A percentile compares a stretch with the other conserved stretches of the same genome.
phyloP scores from a whole-genome alignment of 495 filamentous ascomycete genomes.

The Chlorociboria aeruginascens region DNA sequence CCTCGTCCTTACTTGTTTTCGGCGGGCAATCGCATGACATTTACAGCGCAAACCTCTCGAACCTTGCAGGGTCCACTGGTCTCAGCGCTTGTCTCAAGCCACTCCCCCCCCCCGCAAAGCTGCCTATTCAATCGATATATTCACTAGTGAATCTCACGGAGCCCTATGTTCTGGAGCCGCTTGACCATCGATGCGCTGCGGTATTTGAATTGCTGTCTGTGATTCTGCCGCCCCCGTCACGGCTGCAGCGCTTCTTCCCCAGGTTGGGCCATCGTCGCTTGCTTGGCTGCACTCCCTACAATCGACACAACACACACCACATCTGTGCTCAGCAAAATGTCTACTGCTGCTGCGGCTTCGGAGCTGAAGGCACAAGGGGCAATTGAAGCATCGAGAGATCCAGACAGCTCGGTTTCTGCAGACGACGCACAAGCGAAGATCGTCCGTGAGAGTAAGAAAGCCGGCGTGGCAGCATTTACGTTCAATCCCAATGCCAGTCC shows the following conservation, averaged over 20 bases:
- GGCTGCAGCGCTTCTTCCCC: neutral
- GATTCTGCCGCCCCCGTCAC: no score
- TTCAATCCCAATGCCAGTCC: constrained; percentile 81
- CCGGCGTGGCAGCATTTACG: constrained; percentile 65
- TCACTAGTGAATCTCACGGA: neutral
- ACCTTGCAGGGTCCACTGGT: no score
- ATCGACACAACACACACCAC: constrained; percentile 9
- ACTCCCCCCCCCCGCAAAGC: neutral
- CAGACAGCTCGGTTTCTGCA: constrained; percentile 52
- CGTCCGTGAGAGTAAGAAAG: constrained; percentile 61
- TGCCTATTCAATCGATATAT: neutral
- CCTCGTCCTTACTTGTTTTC: neutral
- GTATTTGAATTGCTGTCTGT: no score
- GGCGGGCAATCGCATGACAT: no score
- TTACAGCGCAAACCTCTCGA: no score
- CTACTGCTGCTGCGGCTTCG: constrained; percentile 8
- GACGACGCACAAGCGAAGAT: constrained; percentile 58
- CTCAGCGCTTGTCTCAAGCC: no score
- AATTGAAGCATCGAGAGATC: constrained; percentile 58
- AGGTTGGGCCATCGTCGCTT: neutral
- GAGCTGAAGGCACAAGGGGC: constrained; percentile 74
- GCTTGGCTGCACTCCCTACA: neutral
- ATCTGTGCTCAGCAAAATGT: constrained; percentile 8
- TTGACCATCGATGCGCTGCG: no score
- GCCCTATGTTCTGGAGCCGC: no score